phyloP scores from a whole-genome alignment of 805 yeast species.

The Cyberlindnera mrakii region DNA sequence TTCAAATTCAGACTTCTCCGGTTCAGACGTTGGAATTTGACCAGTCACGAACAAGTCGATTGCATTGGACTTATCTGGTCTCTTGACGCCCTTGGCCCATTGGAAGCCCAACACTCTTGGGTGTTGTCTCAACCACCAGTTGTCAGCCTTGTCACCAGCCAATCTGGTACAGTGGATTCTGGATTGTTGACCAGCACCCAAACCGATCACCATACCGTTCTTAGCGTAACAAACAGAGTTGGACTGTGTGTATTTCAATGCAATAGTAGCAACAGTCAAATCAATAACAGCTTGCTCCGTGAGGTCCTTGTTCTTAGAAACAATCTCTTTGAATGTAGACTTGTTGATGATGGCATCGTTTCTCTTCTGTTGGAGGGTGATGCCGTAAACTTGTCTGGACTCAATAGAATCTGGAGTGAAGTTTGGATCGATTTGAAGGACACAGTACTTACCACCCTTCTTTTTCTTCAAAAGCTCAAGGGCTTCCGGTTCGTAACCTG shows the following conservation, averaged over 20 bases:
- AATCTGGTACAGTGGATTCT: constrained; percentile 98
- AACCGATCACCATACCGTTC: constrained; percentile 98
- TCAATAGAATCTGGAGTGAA: constrained; percentile 76
- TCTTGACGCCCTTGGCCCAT: constrained; percentile 97
- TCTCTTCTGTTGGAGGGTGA: constrained; percentile 92
- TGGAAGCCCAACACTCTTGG: constrained; percentile 87
- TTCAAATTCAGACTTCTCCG: constrained; percentile 89
- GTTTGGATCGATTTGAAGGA: constrained; percentile 93
- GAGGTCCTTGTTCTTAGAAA: constrained; percentile 77
- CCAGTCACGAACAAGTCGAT: constrained; percentile 89
- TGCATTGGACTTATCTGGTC: constrained; percentile 98
- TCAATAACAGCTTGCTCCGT: constrained; percentile 92
- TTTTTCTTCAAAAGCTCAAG: constrained; percentile 81
- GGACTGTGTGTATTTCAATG: constrained; percentile 95
- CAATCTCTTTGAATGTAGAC: constrained; percentile 85
- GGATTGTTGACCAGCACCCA: constrained; percentile 99
- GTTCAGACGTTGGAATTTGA: constrained; percentile 87
- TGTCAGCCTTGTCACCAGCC: constrained; percentile 99
- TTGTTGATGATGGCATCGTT: constrained; percentile 94
- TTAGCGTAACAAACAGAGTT: constrained; percentile 98
- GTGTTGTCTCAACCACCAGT: constrained; percentile 99
- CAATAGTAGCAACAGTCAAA: constrained; percentile 94
- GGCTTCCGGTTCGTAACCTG: constrained; percentile 92
- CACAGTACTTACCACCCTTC: constrained; percentile 96
- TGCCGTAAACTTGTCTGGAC: constrained; percentile 94